Evolutionary conservation across 306 rosid species (phyloP).

Genomic region (Crataegus laevigata): DNA sequence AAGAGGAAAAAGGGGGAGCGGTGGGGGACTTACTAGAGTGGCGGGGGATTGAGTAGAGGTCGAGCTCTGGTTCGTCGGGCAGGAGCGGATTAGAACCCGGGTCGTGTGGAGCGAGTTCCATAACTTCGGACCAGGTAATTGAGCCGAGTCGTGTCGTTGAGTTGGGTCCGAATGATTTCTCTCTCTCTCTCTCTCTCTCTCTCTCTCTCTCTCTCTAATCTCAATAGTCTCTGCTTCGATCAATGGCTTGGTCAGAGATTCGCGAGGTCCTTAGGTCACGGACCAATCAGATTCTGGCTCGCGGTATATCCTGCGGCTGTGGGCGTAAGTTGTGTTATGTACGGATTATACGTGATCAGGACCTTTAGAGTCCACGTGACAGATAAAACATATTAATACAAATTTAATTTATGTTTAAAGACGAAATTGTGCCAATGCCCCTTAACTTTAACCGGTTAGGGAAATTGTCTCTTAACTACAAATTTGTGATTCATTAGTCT

Average conservation of each 20-base stretch:
- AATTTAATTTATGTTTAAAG: too few relatives aligned
- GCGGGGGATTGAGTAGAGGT: conserved; percentile 87
- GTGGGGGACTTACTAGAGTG: conserved; percentile 58
- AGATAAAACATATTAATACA: too few relatives aligned
- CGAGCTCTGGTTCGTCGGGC: conserved; percentile 74
- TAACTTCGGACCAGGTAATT: conserved; percentile 16
- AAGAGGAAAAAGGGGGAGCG: not conserved
- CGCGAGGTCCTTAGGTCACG: not conserved
- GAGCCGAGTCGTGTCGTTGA: conserved; percentile 10
- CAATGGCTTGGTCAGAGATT: not conserved
- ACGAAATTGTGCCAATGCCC: too few relatives aligned
- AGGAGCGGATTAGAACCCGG: conserved; percentile 38
- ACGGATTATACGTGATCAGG: not conserved
- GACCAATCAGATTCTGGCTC: conserved; percentile 1
- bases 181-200: not conserved
- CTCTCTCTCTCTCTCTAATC: not conserved
- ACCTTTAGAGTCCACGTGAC: not conserved
- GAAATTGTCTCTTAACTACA: too few relatives aligned
- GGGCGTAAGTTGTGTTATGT: not conserved
- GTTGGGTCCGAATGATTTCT: not conserved
- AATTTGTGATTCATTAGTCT: too few relatives aligned
- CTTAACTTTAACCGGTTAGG: too few relatives aligned
- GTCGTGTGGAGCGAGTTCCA: conserved; percentile 48
- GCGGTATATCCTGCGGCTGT: not conserved
- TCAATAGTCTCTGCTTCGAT: not conserved